These are phyloP conservation scores for Xylaria digitata DNA, from an alignment of 2,329 filamentous ascomycete species.

Conservation along the genomic window DNA sequence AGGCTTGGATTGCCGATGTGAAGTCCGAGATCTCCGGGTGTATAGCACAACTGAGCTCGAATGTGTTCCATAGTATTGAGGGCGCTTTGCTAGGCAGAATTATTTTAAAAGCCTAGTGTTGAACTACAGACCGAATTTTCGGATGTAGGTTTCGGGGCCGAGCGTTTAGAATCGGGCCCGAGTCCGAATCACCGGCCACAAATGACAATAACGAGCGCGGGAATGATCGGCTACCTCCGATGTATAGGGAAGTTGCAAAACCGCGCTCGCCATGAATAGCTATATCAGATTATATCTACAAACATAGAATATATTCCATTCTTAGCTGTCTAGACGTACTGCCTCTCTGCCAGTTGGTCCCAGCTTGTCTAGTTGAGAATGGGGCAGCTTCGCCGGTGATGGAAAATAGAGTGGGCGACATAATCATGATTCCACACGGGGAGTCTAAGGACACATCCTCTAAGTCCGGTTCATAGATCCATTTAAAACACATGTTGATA, in stretches of 20 bases:
- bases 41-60: background rate
- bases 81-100: too few relatives aligned
- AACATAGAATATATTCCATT: too few relatives aligned
- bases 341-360: too few relatives aligned
- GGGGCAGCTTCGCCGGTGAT: background rate
- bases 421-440: background rate
- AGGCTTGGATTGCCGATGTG: background rate
- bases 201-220: background rate
- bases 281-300: too few relatives aligned
- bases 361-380: too few relatives aligned
- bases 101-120: too few relatives aligned
- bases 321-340: too few relatives aligned
- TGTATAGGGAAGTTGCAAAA: too few relatives aligned
- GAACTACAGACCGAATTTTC: background rate
- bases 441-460: too few relatives aligned
- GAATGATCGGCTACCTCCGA: too few relatives aligned
- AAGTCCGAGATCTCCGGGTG: background rate
- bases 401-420: background rate
- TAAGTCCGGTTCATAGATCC: background rate
- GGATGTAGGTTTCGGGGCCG: conserved; percentile 14
- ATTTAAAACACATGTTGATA: conserved; percentile 1
- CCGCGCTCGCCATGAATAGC: too few relatives aligned
- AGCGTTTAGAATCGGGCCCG: conserved; percentile 12
- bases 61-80: background rate
- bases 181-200: conserved; percentile 7